A percentile compares a stretch with the other conserved stretches of the same genome.
phyloP scores from a whole-genome alignment of 108 stramenopile species.

The Aurantiochytrium sp. region DNA sequence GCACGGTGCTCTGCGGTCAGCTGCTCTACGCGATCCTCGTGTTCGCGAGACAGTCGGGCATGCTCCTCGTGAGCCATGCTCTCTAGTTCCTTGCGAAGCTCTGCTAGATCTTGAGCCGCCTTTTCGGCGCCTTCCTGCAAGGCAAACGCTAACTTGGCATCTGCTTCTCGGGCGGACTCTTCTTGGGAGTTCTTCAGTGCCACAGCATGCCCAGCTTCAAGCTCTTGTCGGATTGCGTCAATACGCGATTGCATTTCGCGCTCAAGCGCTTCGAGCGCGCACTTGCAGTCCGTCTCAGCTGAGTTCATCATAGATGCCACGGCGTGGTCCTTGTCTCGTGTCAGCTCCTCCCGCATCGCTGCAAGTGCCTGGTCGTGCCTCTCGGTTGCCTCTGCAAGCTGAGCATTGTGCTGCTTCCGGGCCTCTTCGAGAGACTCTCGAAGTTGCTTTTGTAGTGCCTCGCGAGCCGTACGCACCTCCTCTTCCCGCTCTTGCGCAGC shows the following conservation, averaged over 20 bases:
- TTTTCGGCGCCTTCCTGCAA: not conserved
- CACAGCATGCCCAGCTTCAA: not conserved
- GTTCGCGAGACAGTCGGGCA: not conserved
- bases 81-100: not conserved
- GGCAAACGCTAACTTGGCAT: too few species aligned
- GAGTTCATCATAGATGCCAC: not conserved
- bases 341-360: not conserved
- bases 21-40: not conserved
- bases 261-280: not conserved
- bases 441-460: not conserved
- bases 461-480: not conserved
- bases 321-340: not conserved
- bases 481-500: not conserved
- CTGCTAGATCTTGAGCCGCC: not conserved
- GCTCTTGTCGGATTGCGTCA: not conserved
- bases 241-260: not conserved
- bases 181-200: not conserved
- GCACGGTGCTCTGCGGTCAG: not conserved
- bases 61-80: not conserved
- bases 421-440: not conserved
- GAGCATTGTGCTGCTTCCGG: not conserved
- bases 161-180: not conserved
- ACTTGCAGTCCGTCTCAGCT: not conserved
- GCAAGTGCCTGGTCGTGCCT: not conserved
- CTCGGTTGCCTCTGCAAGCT: not conserved